These are phyloP conservation scores for Tolypocladium endophyticum DNA, from an alignment of 2,329 filamentous ascomycete genomes.

Conservation along the genomic window DNA sequence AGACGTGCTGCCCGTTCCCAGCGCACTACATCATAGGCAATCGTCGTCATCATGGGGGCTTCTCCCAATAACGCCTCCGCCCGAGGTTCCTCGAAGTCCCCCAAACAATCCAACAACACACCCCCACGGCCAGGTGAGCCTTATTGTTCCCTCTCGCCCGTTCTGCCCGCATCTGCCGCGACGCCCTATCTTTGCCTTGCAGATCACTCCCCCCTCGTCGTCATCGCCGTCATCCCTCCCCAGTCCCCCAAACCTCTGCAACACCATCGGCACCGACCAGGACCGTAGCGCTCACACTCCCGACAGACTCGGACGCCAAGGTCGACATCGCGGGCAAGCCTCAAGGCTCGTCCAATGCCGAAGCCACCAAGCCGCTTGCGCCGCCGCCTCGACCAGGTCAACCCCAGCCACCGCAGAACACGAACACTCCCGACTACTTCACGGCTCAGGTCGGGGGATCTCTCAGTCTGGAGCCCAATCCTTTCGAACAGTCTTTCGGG, in stretches of 20 bases:
- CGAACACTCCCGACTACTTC: constrained; percentile 60
- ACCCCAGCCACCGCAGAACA: constrained; percentile 24
- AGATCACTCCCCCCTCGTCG: constrained; percentile 6
- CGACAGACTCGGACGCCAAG: constrained; percentile 36
- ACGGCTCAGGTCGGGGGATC: constrained; percentile 42
- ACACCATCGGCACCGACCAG: not conserved
- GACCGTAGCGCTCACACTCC: constrained; percentile 3
- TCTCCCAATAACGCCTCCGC: constrained; percentile 27
- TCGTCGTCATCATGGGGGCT: constrained; percentile 41
- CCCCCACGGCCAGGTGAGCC: constrained; percentile 33
- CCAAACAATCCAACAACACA: constrained; percentile 32
- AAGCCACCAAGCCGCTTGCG: constrained; percentile 54
- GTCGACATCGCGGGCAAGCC: constrained; percentile 33
- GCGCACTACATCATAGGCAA: constrained; percentile 35
- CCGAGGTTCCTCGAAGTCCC: constrained; percentile 36
- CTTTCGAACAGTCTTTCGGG: constrained; percentile 91
- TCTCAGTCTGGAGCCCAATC: constrained; percentile 79
- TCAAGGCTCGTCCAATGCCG: constrained; percentile 43
- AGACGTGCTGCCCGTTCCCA: constrained; percentile 16
- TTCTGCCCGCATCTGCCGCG: constrained; percentile 4
- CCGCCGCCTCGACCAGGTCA: constrained; percentile 58
- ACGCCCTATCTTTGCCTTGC: constrained; percentile 6
- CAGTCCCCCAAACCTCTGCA: not conserved
- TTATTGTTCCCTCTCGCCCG: constrained; percentile 9
- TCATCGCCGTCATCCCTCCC: constrained; percentile 3